Percentiles rank a stretch among this genome's conserved stretches.
phyloP scores from a whole-genome alignment of 768 basidiomycete species.

The Podaxis sp. region DNA sequence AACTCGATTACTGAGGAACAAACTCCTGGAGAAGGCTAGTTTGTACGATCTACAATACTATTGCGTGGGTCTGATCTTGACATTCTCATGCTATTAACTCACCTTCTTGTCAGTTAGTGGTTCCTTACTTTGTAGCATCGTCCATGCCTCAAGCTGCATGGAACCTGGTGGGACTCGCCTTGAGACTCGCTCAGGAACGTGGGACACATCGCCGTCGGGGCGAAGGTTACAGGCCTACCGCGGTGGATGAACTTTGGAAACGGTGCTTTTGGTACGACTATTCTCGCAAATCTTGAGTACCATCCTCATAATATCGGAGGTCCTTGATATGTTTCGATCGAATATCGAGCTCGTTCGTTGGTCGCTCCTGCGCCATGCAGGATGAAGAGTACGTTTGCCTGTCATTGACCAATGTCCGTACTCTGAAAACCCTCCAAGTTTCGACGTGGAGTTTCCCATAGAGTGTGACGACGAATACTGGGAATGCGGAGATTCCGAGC shows the following conservation, averaged over 20 bases:
- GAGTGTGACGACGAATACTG: constrained; percentile 55
- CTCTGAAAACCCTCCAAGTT: constrained; percentile 33
- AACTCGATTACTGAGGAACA: constrained; percentile 60
- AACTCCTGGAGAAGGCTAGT: constrained; percentile 53
- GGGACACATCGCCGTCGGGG: constrained; percentile 56
- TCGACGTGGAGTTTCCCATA: constrained; percentile 64
- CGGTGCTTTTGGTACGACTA: constrained; percentile 50
- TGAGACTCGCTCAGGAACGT: constrained; percentile 63
- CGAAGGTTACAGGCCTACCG: constrained; percentile 28
- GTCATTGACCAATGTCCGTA: background rate
- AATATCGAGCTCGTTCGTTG: constrained; percentile 47
- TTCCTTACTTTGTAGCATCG: constrained; percentile 38
- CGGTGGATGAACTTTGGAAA: constrained; percentile 63
- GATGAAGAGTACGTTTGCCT: constrained; percentile 66
- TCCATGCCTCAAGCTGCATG: constrained; percentile 54
- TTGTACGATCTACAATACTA: constrained; percentile 74
- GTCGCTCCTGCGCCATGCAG: constrained; percentile 65
- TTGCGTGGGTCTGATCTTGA: constrained; percentile 45
- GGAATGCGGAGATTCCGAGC: constrained; percentile 44
- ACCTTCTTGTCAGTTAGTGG: constrained; percentile 26
- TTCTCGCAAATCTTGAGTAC: background rate
- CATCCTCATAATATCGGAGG: constrained; percentile 18
- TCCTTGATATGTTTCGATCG: constrained; percentile 34
- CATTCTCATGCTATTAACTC: constrained; percentile 2
- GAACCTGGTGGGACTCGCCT: constrained; percentile 54